Conservation (phyloP, 2,329 filamentous ascomycete species). For the Verticillium nubilum region DNA sequence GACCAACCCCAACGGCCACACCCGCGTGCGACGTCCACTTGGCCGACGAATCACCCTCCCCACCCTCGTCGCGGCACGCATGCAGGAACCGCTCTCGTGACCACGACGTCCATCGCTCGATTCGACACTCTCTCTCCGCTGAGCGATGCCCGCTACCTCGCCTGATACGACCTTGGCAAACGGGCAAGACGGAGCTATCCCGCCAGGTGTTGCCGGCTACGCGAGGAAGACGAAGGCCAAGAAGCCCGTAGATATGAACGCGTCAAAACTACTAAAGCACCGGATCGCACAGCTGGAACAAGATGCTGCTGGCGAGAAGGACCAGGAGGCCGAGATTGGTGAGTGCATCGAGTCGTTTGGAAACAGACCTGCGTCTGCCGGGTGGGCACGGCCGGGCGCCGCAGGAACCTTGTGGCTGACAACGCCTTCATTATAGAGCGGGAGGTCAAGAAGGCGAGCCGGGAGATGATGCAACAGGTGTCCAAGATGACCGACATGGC, state of each 20-base stretch:
- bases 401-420: background rate
- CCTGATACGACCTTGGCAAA: slow-evolving; percentile 35
- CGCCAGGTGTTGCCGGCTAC: slow-evolving; percentile 34
- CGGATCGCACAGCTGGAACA: slow-evolving; percentile 94
- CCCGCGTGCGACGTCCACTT: slow-evolving; percentile 8
- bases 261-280: slow-evolving; percentile 86
- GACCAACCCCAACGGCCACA: background rate
- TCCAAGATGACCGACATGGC: slow-evolving; percentile 89
- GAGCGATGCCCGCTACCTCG: slow-evolving; percentile 33
- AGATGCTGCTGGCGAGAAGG: slow-evolving; percentile 88
- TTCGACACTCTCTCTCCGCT: slow-evolving; percentile 1
- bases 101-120: slow-evolving; percentile 3
- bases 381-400: background rate
- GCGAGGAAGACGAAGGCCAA: slow-evolving; percentile 79
- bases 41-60: slow-evolving; percentile 7
- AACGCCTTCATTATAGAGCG: slow-evolving; percentile 56
- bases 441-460: slow-evolving; percentile 89
- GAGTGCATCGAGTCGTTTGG: slow-evolving; percentile 29
- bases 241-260: slow-evolving; percentile 77
- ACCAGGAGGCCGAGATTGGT: slow-evolving; percentile 95
- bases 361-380: background rate
- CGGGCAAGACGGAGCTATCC: slow-evolving; percentile 32
- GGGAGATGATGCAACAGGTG: slow-evolving; percentile 82
- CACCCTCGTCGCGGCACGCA: slow-evolving; percentile 1
- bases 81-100: slow-evolving; percentile 9